Percentiles rank a stretch among this genome's conserved stretches.
phyloP scores from a whole-genome alignment of 768 basidiomycete species.

The Auriscalpium vulgare region DNA sequence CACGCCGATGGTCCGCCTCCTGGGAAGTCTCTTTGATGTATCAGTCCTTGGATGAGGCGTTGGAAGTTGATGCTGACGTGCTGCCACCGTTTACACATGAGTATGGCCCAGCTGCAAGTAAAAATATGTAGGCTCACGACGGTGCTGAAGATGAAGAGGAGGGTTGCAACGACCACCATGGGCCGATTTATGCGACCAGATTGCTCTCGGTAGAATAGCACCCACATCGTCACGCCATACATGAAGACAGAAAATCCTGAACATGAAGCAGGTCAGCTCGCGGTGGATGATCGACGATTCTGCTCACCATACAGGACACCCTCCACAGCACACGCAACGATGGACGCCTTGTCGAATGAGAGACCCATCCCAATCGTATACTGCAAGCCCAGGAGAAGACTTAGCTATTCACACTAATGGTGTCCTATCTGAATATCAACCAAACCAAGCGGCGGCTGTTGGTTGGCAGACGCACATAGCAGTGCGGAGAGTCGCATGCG shows the following conservation, averaged over 20 bases:
- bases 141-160: not conserved
- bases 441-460: too few species aligned
- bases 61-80: not conserved
- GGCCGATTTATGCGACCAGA: not conserved
- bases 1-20: not conserved
- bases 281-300: not conserved
- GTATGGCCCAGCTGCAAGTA: not conserved
- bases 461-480: too few species aligned
- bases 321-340: not conserved
- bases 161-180: not conserved
- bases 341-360: not conserved
- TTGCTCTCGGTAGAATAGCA: not conserved
- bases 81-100: not conserved
- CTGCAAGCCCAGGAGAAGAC: too few species aligned
- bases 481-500: too few species aligned
- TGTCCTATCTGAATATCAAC: too few species aligned
- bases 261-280: not conserved
- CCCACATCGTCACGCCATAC: constrained; percentile 1
- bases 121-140: not conserved
- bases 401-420: too few species aligned
- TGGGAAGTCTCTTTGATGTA: not conserved
- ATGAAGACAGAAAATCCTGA: constrained; percentile 1
- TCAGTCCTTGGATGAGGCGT: not conserved
- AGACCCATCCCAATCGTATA: not conserved
- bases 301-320: constrained; percentile 1